Percentiles rank a stretch among this genome's conserved stretches.
phyloP scores from a whole-genome alignment of 306 rosid genomes.

The Trichosanthes cucumerina region DNA sequence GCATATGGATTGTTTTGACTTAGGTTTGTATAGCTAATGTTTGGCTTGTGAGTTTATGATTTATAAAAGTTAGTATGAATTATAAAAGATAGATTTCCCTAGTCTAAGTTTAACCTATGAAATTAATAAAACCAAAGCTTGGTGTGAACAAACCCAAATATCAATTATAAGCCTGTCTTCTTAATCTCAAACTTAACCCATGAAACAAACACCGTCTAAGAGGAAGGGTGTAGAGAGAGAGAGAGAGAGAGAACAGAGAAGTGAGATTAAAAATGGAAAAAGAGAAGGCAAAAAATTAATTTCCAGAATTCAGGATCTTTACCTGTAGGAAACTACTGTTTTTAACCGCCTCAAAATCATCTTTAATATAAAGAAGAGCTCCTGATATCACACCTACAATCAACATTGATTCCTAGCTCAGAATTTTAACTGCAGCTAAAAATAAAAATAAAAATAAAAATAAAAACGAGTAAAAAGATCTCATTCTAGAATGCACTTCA shows the following conservation, averaged over 20 bases:
- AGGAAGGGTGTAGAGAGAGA: not conserved
- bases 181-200: not conserved
- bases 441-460: not conserved
- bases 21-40: not conserved
- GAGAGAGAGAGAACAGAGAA: not conserved
- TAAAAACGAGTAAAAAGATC: not conserved
- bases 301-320: constrained; percentile 8
- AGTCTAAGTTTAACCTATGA: not conserved
- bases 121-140: not conserved
- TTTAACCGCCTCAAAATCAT: constrained; percentile 39
- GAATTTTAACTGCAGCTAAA: not conserved
- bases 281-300: not conserved
- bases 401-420: not conserved
- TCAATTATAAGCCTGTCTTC: not conserved
- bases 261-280: not conserved
- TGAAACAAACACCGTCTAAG: not conserved
- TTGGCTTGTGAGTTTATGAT: not conserved
- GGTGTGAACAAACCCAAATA: not conserved
- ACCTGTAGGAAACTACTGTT: constrained; percentile 49
- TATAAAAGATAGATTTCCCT: not conserved
- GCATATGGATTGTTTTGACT: not conserved
- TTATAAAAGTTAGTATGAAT: not conserved
- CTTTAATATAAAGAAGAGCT: constrained; percentile 49
- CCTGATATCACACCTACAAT: constrained; percentile 48
- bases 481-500: not conserved